These are phyloP conservation scores for Tylopilus sp. DNA, from an alignment of 1,284 basidiomycete genomes.

Conservation along the genomic window DNA sequence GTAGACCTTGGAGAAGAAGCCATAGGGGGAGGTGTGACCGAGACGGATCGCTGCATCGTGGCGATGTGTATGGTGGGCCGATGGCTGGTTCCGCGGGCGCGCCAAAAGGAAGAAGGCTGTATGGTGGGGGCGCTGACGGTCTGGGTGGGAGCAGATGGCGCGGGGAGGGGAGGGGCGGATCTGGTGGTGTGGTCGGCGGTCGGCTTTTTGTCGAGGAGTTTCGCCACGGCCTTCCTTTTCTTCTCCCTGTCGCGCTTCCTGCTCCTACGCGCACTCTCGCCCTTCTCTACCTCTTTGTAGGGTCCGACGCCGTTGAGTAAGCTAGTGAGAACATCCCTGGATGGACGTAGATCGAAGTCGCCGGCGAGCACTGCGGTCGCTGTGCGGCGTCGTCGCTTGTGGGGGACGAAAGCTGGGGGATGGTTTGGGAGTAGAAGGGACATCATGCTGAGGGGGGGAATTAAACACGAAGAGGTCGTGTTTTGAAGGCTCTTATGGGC, in stretches of 20 bases:
- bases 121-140: conserved; percentile 22
- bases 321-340: conserved; percentile 72
- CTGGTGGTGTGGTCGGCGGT: conserved; percentile 16
- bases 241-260: conserved; percentile 48
- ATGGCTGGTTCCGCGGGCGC: conserved; percentile 57
- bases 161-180: conserved; percentile 24
- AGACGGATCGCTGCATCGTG: conserved; percentile 60
- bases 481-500: conserved; percentile 31
- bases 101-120: conserved; percentile 54
- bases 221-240: conserved; percentile 19
- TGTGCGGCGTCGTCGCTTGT: conserved; percentile 58
- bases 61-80: conserved; percentile 66
- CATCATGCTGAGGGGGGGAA: conserved; percentile 18
- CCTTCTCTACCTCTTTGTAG: conserved; percentile 58
- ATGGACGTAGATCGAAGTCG: conserved; percentile 60
- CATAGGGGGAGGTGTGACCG: conserved; percentile 70
- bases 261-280: conserved; percentile 47
- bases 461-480: conserved; percentile 31
- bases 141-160: conserved; percentile 25
- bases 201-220: conserved; percentile 24
- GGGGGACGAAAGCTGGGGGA: conserved; percentile 28
- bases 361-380: conserved; percentile 73
- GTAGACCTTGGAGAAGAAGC: conserved; percentile 64
- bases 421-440: conserved; percentile 37
- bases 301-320: conserved; percentile 68